Evolutionary conservation across 768 basidiomycete genomes (phyloP).

Genomic region (Galerina marginata): DNA sequence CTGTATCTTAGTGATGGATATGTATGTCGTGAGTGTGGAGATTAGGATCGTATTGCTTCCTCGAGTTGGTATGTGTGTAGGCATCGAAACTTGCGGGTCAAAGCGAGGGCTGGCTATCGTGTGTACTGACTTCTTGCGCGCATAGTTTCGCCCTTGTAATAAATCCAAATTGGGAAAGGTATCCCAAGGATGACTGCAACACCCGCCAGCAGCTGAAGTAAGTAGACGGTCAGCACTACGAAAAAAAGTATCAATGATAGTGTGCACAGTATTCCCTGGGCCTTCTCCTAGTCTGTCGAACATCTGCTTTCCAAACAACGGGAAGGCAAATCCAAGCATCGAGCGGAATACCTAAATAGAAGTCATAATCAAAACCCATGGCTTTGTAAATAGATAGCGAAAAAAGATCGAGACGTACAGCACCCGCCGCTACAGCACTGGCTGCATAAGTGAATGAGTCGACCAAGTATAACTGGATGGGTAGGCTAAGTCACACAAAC

Average conservation of each 20-base stretch:
- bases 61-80: too few species aligned
- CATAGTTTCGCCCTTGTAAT: slow-evolving; percentile 63
- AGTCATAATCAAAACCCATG: not conserved
- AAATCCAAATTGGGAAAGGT: slow-evolving; percentile 78
- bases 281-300: slow-evolving; percentile 64
- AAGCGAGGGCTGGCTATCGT: too few species aligned
- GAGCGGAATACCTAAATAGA: slow-evolving; percentile 48
- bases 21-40: too few species aligned
- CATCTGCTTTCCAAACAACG: slow-evolving; percentile 63
- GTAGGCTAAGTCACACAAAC: slow-evolving; percentile 48
- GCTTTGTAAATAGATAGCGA: not conserved
- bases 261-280: slow-evolving; percentile 67
- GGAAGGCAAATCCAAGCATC: slow-evolving; percentile 53
- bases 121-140: slow-evolving; percentile 31
- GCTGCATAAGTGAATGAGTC: slow-evolving; percentile 76
- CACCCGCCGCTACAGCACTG: slow-evolving; percentile 68
- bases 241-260: not conserved
- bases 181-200: slow-evolving; percentile 64
- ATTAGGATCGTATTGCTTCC: too few species aligned
- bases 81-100: too few species aligned
- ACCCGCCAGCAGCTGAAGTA: slow-evolving; percentile 54
- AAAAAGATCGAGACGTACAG: slow-evolving; percentile 42
- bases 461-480: slow-evolving; percentile 72
- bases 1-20: too few species aligned
- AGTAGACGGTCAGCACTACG: not conserved